phyloP scores from a whole-genome alignment of 768 basidiomycete genomes.

The Stropharia rugosoannulata region DNA sequence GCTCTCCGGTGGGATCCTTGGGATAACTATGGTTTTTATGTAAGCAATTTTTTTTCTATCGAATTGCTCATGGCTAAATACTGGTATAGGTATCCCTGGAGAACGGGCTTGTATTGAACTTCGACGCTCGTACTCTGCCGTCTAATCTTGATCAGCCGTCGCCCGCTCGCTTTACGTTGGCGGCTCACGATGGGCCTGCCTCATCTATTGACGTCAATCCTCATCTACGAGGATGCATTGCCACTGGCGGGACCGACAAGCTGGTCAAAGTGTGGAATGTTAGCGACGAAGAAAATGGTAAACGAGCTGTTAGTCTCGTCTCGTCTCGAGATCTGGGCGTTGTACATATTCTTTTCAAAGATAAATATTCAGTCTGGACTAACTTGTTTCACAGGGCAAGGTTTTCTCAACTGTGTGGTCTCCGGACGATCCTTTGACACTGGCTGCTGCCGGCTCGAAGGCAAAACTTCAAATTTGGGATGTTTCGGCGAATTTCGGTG shows the following conservation, averaged over 20 bases:
- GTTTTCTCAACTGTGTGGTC: constrained; percentile 92
- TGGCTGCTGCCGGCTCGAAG: constrained; percentile 93
- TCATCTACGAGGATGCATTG: constrained; percentile 86
- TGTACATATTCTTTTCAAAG: constrained; percentile 43
- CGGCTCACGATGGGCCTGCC: constrained; percentile 90
- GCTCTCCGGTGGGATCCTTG: constrained; percentile 95
- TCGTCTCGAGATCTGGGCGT: constrained; percentile 89
- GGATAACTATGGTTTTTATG: constrained; percentile 86
- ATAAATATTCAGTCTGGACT: neutral
- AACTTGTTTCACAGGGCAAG: constrained; percentile 67
- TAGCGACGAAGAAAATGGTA: constrained; percentile 56
- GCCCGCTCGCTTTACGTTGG: constrained; percentile 80
- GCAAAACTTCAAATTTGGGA: constrained; percentile 97
- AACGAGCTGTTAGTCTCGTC: constrained; percentile 76
- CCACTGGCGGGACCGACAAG: constrained; percentile 94
- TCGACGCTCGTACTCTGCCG: constrained; percentile 83
- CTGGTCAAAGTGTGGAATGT: constrained; percentile 97
- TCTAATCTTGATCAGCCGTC: constrained; percentile 63
- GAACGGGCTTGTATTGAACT: constrained; percentile 91
- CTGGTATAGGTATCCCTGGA: constrained; percentile 82
- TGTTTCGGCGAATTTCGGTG: constrained; percentile 79
- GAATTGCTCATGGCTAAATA: neutral
- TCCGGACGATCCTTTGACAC: constrained; percentile 90
- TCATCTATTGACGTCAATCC: constrained; percentile 91
- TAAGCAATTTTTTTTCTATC: constrained; percentile 33